These are phyloP conservation scores for Colletotrichum ledebouriae DNA, from an alignment of 2,329 filamentous ascomycete genomes.

Conservation along the genomic window DNA sequence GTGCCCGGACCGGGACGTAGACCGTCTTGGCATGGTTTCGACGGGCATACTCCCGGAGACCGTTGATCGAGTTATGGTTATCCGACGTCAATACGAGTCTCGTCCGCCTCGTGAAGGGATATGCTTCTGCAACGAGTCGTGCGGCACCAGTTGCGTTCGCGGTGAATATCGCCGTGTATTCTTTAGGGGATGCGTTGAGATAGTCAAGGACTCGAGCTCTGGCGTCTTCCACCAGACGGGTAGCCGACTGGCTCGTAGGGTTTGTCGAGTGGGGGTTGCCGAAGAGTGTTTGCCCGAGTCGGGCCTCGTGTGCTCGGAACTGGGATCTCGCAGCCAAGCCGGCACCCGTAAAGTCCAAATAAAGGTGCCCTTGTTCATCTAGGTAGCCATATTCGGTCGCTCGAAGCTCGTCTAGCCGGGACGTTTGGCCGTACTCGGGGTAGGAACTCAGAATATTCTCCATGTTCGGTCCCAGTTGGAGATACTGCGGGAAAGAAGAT, in stretches of 20 bases:
- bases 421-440: constrained; percentile 53
- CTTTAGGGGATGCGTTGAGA: constrained; percentile 52
- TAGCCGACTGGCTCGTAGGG: constrained; percentile 53
- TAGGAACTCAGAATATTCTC: constrained; percentile 43
- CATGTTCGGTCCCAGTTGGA: not conserved
- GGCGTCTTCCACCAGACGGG: constrained; percentile 50
- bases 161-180: constrained; percentile 58
- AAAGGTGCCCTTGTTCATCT: constrained; percentile 54
- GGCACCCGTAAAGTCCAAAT: constrained; percentile 58
- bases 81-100: constrained; percentile 54
- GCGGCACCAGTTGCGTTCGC: constrained; percentile 56
- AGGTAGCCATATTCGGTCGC: constrained; percentile 53
- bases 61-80: constrained; percentile 59
- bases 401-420: constrained; percentile 50
- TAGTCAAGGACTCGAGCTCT: constrained; percentile 50
- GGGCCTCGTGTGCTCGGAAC: constrained; percentile 49
- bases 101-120: constrained; percentile 48
- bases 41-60: constrained; percentile 54
- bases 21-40: constrained; percentile 45
- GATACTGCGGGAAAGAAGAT: not conserved
- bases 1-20: constrained; percentile 49
- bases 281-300: constrained; percentile 49
- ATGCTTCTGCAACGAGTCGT: constrained; percentile 55
- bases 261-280: constrained; percentile 58
- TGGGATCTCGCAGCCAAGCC: constrained; percentile 53